Percentiles rank a stretch among this genome's conserved stretches.
Evolutionary conservation across 2,329 filamentous ascomycete species (phyloP).

Genomic region (Ciborinia camelliae): DNA sequence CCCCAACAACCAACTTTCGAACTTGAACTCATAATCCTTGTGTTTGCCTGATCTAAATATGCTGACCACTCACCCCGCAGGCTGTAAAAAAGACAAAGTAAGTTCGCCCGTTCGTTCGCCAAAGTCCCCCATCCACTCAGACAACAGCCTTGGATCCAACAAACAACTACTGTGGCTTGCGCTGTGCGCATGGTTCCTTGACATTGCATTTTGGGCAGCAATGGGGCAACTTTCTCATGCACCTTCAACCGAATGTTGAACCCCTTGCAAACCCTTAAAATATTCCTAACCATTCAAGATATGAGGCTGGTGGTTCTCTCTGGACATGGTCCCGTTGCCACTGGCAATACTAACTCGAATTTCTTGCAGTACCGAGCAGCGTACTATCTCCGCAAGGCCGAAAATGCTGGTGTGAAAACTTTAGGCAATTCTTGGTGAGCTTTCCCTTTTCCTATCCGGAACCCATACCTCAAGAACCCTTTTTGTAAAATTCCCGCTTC

Average conservation of each 20-base stretch:
- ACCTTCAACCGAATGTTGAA: constrained; percentile 15
- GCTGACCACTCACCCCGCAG: constrained; percentile 12
- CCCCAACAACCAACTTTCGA: constrained; percentile 8
- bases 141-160: constrained; percentile 9
- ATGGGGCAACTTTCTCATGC: constrained; percentile 32
- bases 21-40: constrained; percentile 3
- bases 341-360: constrained; percentile 1
- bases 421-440: constrained; percentile 92
- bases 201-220: constrained; percentile 46
- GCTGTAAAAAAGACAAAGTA: constrained; percentile 96
- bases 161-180: constrained; percentile 33
- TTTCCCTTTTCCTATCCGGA: constrained; percentile 20
- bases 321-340: background rate
- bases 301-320: constrained; percentile 46
- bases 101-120: constrained; percentile 40
- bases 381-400: constrained; percentile 87
- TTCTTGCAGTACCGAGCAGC: constrained; percentile 67
- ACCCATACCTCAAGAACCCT: background rate
- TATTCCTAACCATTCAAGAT: constrained; percentile 29
- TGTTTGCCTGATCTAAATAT: constrained; percentile 16
- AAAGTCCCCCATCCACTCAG: constrained; percentile 17
- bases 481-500: background rate
- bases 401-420: constrained; percentile 83
- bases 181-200: constrained; percentile 26
- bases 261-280: constrained; percentile 26